Base-by-base conservation (phyloP, 768 basidiomycete genomes). In the Psilocybe subaeruginosa region DNA sequence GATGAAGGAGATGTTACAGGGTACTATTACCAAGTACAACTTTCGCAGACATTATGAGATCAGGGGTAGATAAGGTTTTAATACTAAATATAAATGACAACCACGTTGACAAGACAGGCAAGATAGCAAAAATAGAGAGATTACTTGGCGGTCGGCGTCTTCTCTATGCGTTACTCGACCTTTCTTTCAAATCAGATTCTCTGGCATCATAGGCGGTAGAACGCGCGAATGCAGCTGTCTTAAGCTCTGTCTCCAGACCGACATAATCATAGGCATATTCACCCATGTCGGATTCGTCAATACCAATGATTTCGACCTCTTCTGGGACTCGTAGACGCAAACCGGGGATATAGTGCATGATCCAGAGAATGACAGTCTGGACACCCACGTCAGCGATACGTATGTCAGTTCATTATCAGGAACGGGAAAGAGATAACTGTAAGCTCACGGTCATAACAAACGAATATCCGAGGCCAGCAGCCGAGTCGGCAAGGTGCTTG, bases 181-280 rank as follows among this genome's bases (percentile, higher is more conserved):
- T 48, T 12, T 67, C 66, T 39, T 63, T 67, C 27, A 64, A 37
- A 14, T 61, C 57, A 14, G 64, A 59, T 9, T 54, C 60, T 46
- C 50, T 48, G n/a, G 50, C 7, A 14, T 63, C 53, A 27, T 62
- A 64, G 8, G 57, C 62, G 11, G 64, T 53, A 5, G 61, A 57
- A 35, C 63, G 55, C 19, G 43, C 61, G 35, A 63, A 68, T 2
- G 61, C 54, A 30, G 54, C 45, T 12, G 72, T 63, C 57, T 66
- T 65, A n/a, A 77, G 67, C 66, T 78, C 77, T 33, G 73, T 64
- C 63, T 89, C 86, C 50, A 90, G 70, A 12, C 85, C 90, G 33
- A 94, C 92, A 66, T 92, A 95, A 74, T 95, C 92, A 70, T 93
- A 93, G 2, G 91, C 89, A 63, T 86, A 94, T 76, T 96, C 94